These are phyloP conservation scores for Ramaria rubella DNA, from an alignment of 768 basidiomycete genomes.

Conservation along the genomic window DNA sequence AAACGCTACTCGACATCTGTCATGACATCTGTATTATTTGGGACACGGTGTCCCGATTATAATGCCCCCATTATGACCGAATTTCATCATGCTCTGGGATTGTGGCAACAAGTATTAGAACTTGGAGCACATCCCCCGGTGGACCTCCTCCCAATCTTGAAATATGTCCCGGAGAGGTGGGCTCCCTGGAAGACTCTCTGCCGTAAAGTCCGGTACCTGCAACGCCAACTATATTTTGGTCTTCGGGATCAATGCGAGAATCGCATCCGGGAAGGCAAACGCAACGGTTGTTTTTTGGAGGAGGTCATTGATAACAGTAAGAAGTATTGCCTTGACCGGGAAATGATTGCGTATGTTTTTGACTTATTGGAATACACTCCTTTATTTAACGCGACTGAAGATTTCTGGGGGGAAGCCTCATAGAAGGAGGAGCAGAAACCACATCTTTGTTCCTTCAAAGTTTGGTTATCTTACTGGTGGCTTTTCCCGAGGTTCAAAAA, in stretches of 20 bases:
- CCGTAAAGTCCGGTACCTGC: conserved; percentile 18
- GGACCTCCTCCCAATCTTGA: conserved; percentile 29
- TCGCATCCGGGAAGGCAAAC: conserved; percentile 20
- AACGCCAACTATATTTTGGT: conserved; percentile 26
- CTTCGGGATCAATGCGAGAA: conserved; percentile 23
- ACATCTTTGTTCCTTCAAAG: conserved; percentile 17
- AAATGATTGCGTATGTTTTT: conserved; percentile 20
- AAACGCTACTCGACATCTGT: conserved; percentile 27
- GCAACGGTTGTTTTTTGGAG: conserved; percentile 29
- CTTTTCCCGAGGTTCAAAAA: conserved; percentile 19
- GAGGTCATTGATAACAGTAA: conserved; percentile 21
- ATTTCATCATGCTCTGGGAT: conserved; percentile 24
- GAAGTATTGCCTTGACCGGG: conserved; percentile 21
- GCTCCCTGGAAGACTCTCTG: conserved; percentile 29
- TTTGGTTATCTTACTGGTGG: conserved; percentile 14
- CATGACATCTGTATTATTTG: conserved; percentile 27
- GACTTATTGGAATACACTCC: neutral
- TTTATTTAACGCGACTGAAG: conserved; percentile 11
- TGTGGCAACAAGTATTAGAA: conserved; percentile 23
- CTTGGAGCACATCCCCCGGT: conserved; percentile 33
- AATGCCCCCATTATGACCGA: conserved; percentile 20
- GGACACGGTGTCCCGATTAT: conserved; percentile 26
- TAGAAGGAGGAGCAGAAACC: conserved; percentile 30
- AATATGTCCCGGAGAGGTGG: conserved; percentile 29
- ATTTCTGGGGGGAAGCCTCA: conserved; percentile 25